Evolutionary conservation across 2,329 filamentous ascomycete genomes (phyloP), one percentile per base, ranked within the genome.

Genomic region (Ploettnerulaceae sp.): DNA sequence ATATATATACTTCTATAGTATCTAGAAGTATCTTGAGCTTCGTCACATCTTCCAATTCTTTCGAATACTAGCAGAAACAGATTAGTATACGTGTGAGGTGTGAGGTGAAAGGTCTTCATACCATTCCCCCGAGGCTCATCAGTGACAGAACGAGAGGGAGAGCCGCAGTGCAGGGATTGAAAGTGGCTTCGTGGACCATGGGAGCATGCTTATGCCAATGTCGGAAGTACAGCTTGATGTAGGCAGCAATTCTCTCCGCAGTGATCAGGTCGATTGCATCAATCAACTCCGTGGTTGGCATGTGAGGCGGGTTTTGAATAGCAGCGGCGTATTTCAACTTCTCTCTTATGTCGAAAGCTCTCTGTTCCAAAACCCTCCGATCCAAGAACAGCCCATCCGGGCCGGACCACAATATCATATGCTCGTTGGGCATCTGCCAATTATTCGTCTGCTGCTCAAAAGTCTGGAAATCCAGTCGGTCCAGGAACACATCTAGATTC

Each of bases 201-300:
- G 61, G 60, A 9, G 48, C 60, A 56, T 64, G 60, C 28, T 60
- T 58, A 45, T 64, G 60, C 60, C 60, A 64, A 48, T 63, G 58
- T 20, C 49, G 50, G 34, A 64, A 64, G 45, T 64, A 64, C 18
- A 62, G 52, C 20, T 58, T 58, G 28, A 57, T 57, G 38, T 50
- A 58, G 12, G 45, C 33, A 25, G 54, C 57, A 46, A 64, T 53
- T 21, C 45, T 58, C 18, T 54, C 47, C 4, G 53, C 56, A 2
- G 53, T 60, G 7, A 64, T 57, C 12, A 52, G 14, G 18, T 61
- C 55, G 33, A 63, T 56, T 12, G 56, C 55, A n/a, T 61, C 55
- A 2, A 60, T 35, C 2, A 62, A 5, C 25, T 58, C 59, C 22
- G 56, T 54, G 2, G 58, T 34, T 7, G 56, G 51, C 21, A 24